phyloP scores from a whole-genome alignment of 176 grass and related monocot species.

The Triticum aestivum region DNA sequence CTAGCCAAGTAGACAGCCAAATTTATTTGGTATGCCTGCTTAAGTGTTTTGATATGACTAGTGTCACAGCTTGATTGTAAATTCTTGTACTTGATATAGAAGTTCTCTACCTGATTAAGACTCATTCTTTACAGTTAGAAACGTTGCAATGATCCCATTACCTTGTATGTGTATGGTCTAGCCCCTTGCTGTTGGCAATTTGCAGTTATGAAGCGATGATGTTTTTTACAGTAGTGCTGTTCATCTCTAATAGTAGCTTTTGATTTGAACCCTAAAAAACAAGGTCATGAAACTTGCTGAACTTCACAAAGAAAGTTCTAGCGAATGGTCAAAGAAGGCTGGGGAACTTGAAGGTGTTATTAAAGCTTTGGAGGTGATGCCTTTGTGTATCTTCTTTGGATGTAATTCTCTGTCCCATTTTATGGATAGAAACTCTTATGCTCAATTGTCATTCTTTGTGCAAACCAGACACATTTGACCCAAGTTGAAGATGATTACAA shows the following conservation, averaged over 20 bases:
- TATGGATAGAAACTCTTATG: neutral
- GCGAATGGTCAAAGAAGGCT: slow-evolving; percentile 90
- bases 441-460: slow-evolving; percentile 29
- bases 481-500: slow-evolving; percentile 98
- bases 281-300: slow-evolving; percentile 89
- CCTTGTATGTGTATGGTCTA: neutral
- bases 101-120: neutral
- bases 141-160: neutral
- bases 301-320: slow-evolving; percentile 90
- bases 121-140: neutral
- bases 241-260: neutral
- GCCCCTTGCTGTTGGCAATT: neutral
- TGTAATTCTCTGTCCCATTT: neutral
- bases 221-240: neutral
- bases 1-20: neutral
- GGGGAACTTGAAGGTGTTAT: slow-evolving; percentile 97
- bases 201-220: neutral
- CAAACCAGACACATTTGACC: slow-evolving; percentile 70
- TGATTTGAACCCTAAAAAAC: slow-evolving; percentile 10
- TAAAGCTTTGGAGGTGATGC: slow-evolving; percentile 91
- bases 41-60: neutral
- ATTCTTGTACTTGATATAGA: neutral
- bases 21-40: neutral
- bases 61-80: neutral
- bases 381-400: slow-evolving; percentile 1